Evolutionary conservation across 805 yeast species (phyloP).

Genomic region (Metschnikowia similis): DNA sequence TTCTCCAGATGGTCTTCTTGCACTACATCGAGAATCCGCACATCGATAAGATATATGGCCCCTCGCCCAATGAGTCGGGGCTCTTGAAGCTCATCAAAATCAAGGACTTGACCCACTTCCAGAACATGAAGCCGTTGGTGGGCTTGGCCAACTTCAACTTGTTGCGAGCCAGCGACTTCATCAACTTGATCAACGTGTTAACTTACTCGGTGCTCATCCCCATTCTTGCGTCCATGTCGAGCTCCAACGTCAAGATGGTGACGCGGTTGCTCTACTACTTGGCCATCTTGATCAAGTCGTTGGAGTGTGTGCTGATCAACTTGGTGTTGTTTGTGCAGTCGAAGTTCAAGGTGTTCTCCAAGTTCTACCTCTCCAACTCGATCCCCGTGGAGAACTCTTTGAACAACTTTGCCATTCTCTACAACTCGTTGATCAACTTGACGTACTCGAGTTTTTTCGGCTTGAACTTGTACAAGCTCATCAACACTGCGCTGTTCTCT

Average conservation of each 20-base stretch:
- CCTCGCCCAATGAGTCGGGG: conserved; percentile 38
- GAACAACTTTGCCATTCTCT: conserved; percentile 68
- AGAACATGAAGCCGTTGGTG: conserved; percentile 48
- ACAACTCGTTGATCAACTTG: conserved; percentile 46
- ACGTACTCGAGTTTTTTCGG: conserved; percentile 53
- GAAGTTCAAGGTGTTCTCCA: conserved; percentile 57
- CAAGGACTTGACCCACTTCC: conserved; percentile 44
- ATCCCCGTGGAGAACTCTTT: conserved; percentile 61
- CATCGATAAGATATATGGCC: conserved; percentile 71
- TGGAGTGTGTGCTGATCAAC: conserved; percentile 50
- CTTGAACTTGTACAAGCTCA: conserved; percentile 27
- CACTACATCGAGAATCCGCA: conserved; percentile 81
- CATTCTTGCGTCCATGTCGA: conserved; percentile 25
- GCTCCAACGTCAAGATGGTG: conserved; percentile 19
- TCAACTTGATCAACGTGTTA: conserved; percentile 41
- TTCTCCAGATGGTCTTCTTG: conserved; percentile 70
- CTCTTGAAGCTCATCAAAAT: conserved; percentile 39
- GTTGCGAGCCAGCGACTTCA: conserved; percentile 60
- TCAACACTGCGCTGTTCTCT: conserved; percentile 11
- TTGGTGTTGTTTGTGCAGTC: conserved; percentile 56
- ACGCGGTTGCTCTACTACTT: conserved; percentile 28
- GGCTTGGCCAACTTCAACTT: conserved; percentile 60
- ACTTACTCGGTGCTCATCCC: conserved; percentile 44
- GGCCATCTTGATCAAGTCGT: conserved; percentile 44
- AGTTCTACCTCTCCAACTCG: conserved; percentile 59